Base-by-base conservation (phyloP, 768 basidiomycete genomes). In the Boletus huronensis region DNA sequence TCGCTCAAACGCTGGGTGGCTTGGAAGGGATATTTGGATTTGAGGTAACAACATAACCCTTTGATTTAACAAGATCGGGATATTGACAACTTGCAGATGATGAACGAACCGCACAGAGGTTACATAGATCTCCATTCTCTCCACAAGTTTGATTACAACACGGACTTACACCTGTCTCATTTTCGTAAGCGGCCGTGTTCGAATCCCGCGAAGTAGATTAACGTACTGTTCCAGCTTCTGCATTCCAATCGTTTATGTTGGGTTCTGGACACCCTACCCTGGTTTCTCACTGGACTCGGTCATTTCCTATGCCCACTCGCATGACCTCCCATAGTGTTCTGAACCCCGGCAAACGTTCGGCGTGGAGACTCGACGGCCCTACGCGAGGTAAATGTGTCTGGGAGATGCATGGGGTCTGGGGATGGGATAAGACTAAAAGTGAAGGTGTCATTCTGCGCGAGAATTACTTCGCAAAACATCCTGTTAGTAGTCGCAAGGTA, bases 31-130 rank as follows among this genome's bases (percentile, higher is more conserved):
- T 98, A 1, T 64, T 96, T 21, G 96, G 96, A 0, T 94, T 96
- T 53, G 90, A 98, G 81, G 94, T 93, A 60, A 44, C 73, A 57
- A 23, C 23, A 11, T 25, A 9, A 28, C 21, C 16, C 36, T 21
- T 36, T 50, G 31, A 8, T 52, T 6, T 13, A 5, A 45, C 4
- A 11, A 8, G 32, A 41, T 29, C 5, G 21, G 26, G 6, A 26
- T 51, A 36, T 54, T 62, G 31, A 67, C 29, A 9, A 6, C 36
- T 11, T 26, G 16, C 58, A 95, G 92, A 82, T 93, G 68, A 85
- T 96, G 80, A 97, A 98, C 60, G 94, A 97, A 71, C 94, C 94
- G 0, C 94, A 99, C 72, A 79, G 87, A 64, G 97, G 96, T 39
- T 98, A 96, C 69, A 85, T 96, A 55, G 82, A 87, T 50, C 74